These are phyloP conservation scores for Aspergillus calidoustus DNA, from an alignment of 2,329 filamentous ascomycete species.

Conservation along the genomic window DNA sequence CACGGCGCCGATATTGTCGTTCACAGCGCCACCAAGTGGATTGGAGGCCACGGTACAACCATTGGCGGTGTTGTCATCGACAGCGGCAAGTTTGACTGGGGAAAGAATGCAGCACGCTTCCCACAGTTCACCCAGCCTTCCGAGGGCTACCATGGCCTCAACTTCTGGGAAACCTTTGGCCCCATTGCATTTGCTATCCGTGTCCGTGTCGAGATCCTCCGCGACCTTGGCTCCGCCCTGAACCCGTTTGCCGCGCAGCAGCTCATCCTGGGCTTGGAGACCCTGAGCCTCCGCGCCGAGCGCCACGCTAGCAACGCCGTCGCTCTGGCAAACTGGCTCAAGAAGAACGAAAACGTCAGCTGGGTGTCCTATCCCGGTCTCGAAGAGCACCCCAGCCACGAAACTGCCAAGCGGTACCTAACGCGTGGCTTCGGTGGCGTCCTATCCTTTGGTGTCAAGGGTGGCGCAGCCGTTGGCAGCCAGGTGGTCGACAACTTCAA, in stretches of 20 bases:
- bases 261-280: constrained; percentile 86
- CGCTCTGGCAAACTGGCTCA: constrained; percentile 78
- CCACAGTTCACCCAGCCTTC: constrained; percentile 87
- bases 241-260: constrained; percentile 95
- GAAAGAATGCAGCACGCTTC: constrained; percentile 79
- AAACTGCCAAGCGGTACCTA: constrained; percentile 83
- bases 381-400: constrained; percentile 78
- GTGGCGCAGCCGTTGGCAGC: constrained; percentile 79
- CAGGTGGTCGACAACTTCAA: constrained; percentile 93
- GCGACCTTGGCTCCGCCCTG: constrained; percentile 80
- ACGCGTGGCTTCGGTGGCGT: constrained; percentile 86
- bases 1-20: constrained; percentile 93
- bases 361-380: constrained; percentile 97
- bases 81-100: constrained; percentile 93
- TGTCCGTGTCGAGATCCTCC: constrained; percentile 84
- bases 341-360: constrained; percentile 78
- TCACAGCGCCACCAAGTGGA: constrained; percentile 96
- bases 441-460: constrained; percentile 90
- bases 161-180: constrained; percentile 93
- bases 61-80: constrained; percentile 87
- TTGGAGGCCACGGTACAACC: constrained; percentile 92
- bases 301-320: constrained; percentile 84
- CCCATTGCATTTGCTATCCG: constrained; percentile 83
- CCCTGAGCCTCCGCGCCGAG: constrained; percentile 82
- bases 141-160: constrained; percentile 88